Percentiles rank a stretch among this genome's conserved stretches.
These are phyloP conservation scores for Clarireedia monteithiana DNA, from an alignment of 2,329 filamentous ascomycete species.

Conservation along the genomic window DNA sequence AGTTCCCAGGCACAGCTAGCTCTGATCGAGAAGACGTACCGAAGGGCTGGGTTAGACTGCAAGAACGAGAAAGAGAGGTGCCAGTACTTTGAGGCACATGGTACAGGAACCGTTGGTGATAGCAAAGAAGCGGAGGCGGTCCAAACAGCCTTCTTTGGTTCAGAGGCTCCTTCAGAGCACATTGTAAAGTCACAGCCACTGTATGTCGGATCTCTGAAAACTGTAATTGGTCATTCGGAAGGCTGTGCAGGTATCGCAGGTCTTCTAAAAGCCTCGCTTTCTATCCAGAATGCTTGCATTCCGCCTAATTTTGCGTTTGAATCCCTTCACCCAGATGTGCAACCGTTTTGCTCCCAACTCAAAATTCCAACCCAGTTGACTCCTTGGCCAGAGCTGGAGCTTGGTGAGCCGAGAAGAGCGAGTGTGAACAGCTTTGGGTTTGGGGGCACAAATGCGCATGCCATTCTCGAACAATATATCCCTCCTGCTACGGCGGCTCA, in stretches of 20 bases:
- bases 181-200: not conserved
- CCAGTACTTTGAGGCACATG: slow-evolving; percentile 16
- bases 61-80: not conserved
- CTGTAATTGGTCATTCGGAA: slow-evolving; percentile 23
- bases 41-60: slow-evolving; percentile 33
- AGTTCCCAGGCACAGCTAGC: slow-evolving; percentile 35
- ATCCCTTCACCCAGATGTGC: slow-evolving; percentile 25
- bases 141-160: not conserved
- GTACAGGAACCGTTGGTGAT: slow-evolving; percentile 13
- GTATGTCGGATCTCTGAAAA: slow-evolving; percentile 21
- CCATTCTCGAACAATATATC: slow-evolving; percentile 23
- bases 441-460: slow-evolving; percentile 27
- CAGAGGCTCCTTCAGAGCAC: not conserved
- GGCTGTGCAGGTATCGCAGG: slow-evolving; percentile 23
- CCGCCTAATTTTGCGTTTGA: slow-evolving; percentile 26
- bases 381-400: not conserved
- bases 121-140: slow-evolving; percentile 1
- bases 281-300: slow-evolving; percentile 23
- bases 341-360: not conserved
- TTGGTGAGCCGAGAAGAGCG: slow-evolving; percentile 2
- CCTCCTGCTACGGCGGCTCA: too few species aligned
- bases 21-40: slow-evolving; percentile 39
- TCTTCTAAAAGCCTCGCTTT: slow-evolving; percentile 23
- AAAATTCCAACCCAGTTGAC: not conserved
- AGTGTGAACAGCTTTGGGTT: slow-evolving; percentile 15